Conservation (phyloP, 805 yeast species). For the Pichia sporocuriosa region DNA sequence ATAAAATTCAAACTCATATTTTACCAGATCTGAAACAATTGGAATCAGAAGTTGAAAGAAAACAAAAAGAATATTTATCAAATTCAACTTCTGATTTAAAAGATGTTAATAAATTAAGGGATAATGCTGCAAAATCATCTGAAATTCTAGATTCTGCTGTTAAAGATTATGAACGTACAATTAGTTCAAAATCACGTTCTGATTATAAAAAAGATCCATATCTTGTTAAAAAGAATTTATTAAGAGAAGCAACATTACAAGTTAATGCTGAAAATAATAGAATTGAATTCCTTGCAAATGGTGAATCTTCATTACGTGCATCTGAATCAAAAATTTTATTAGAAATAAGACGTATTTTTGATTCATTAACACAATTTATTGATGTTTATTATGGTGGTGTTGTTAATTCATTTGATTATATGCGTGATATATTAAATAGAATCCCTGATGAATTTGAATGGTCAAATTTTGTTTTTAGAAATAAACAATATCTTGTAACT, state of each 20-base stretch:
- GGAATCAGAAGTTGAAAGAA: constrained; percentile 34
- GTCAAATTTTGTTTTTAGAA: constrained; percentile 32
- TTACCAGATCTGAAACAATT: constrained; percentile 39
- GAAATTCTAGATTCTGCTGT: constrained; percentile 20
- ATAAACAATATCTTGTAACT: constrained; percentile 30
- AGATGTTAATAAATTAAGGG: constrained; percentile 32
- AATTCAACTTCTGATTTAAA: constrained; percentile 34
- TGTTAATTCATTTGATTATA: constrained; percentile 24
- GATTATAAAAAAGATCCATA: constrained; percentile 43
- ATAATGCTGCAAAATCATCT: constrained; percentile 27
- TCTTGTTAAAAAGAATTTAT: constrained; percentile 33
- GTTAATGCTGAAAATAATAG: constrained; percentile 40
- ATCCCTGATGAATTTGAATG: constrained; percentile 40
- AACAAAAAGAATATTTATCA: constrained; percentile 34
- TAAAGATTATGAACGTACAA: constrained; percentile 15
- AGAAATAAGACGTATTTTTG: constrained; percentile 35
- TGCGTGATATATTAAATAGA: constrained; percentile 27
- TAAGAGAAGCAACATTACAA: constrained; percentile 35
- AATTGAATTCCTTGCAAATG: constrained; percentile 36
- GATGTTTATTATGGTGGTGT: constrained; percentile 27
- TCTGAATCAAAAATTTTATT: constrained; percentile 39
- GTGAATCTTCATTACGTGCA: constrained; percentile 35
- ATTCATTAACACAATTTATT: constrained; percentile 24
- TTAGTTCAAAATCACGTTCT: constrained; percentile 15
- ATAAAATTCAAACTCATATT: constrained; percentile 30